Evolutionary conservation across 1,139 yeast genomes (phyloP), one percentile per base, ranked within the genome.

Genomic region (Suhomyces yuchorum): DNA sequence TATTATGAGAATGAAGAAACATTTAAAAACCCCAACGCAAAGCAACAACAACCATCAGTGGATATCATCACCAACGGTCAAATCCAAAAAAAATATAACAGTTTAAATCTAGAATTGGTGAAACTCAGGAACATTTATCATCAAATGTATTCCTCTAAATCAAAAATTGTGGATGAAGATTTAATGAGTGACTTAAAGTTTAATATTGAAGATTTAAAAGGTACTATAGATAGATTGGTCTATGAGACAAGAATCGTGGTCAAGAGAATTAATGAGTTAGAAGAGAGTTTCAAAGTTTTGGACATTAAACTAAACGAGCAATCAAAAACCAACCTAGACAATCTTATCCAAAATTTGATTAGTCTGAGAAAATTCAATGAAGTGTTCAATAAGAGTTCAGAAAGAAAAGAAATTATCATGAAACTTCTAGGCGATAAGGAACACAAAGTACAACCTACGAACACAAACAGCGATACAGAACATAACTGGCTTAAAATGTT

Each of bases 251-350:
- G 96, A 48, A 77, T 89, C 44, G 75, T 93, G 19, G 78, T 78
- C 37, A 83, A 85, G 47, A 82, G 93, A 57, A 79, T 92, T 48
- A 81, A 84, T 48, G 98, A 93, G 60, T 84, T 91, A 22, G 96
- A 89, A 55, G 90, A 87, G 36, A 81, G 85, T 48, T 63, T 74
- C 55, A 70, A 54, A 49, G 62, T 73, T 47, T 77, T 87, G 52
- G 77, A 80, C 46, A 65, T 79, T 33, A 69, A 67, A 50, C 54
- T 73, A 35, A 58, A 64, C 42, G 65, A 64, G 19, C 70, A 71
- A 43, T 63, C 69, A 42, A 53, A 60, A 37, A 47, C 51, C 11
- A 71, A 68, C 50, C 51, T 75, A 33, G 51, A 56, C 8, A 54
- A 51, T 8, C 57, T 73, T 68, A 75, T 59, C 44, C 67, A 55